phyloP scores from a whole-genome alignment of 2,329 filamentous ascomycete genomes.

The Fusarium albidum region DNA sequence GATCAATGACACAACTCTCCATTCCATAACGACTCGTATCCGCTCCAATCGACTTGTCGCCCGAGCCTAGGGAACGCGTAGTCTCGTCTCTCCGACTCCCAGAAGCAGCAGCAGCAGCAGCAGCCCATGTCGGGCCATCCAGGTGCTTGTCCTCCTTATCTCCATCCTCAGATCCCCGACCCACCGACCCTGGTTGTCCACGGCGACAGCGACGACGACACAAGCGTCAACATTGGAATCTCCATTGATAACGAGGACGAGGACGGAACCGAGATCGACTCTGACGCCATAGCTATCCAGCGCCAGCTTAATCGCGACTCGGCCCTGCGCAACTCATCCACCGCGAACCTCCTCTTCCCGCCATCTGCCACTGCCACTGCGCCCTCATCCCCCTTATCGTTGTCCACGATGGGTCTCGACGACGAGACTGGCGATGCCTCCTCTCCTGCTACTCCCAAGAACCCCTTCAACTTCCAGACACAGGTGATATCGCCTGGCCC shows the following conservation, averaged over 20 bases:
- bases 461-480: constrained; percentile 95
- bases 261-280: constrained; percentile 7
- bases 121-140: constrained; percentile 34
- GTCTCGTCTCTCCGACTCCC: not conserved
- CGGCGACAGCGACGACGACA: constrained; percentile 31
- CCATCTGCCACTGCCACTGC: constrained; percentile 11
- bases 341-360: constrained; percentile 31
- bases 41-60: constrained; percentile 11
- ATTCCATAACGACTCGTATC: constrained; percentile 3
- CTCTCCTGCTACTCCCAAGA: constrained; percentile 50
- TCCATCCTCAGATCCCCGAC: constrained; percentile 28
- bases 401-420: constrained; percentile 30
- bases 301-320: constrained; percentile 29
- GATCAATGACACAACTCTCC: constrained; percentile 7
- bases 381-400: constrained; percentile 26
- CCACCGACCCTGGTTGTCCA: constrained; percentile 40
- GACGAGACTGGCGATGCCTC: constrained; percentile 22
- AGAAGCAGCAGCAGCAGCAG: constrained; percentile 30
- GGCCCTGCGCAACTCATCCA: constrained; percentile 23
- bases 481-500: constrained; percentile 78
- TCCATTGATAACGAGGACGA: constrained; percentile 17
- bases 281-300: constrained; percentile 13
- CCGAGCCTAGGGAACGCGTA: constrained; percentile 23
- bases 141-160: constrained; percentile 28
- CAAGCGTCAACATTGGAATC: constrained; percentile 8